phyloP scores from a whole-genome alignment of 2,329 filamentous ascomycete species.

The Cordyceps tenuipes region DNA sequence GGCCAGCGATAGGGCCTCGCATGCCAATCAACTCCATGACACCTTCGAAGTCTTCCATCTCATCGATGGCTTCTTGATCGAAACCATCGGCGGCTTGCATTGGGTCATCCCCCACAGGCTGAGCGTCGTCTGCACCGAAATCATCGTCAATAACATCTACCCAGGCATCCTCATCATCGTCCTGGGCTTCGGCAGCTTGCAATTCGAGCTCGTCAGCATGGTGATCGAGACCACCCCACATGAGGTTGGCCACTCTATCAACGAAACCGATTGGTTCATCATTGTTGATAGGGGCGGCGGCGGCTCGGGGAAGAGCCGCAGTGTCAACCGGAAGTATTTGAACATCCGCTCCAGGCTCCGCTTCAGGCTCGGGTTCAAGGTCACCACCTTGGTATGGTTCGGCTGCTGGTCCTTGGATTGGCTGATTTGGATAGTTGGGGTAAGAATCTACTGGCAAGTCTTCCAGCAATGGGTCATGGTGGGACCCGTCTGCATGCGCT shows the following conservation, averaged over 20 bases:
- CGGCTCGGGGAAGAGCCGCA: constrained; percentile 11
- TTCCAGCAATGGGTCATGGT: background rate
- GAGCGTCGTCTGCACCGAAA: constrained; percentile 42
- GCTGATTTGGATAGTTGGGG: background rate
- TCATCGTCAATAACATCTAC: constrained; percentile 20
- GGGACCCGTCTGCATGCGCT: background rate
- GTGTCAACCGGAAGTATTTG: background rate
- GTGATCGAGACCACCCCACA: constrained; percentile 50
- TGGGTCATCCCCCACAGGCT: constrained; percentile 18
- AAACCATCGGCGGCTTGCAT: constrained; percentile 42
- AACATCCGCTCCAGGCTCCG: background rate
- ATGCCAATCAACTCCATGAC: constrained; percentile 94
- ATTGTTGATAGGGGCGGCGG: constrained; percentile 3
- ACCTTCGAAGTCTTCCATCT: constrained; percentile 91
- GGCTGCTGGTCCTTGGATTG: background rate
- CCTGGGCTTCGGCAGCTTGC: constrained; percentile 29
- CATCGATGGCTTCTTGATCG: constrained; percentile 68
- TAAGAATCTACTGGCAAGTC: background rate
- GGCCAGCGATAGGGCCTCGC: constrained; percentile 80
- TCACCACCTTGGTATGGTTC: background rate
- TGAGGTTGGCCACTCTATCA: constrained; percentile 44
- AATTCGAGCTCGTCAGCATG: constrained; percentile 19
- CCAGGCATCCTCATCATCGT: constrained; percentile 46
- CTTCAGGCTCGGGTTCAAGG: background rate
- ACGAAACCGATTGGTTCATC: constrained; percentile 9